Evolutionary conservation across 352 stramenopile genomes (phyloP).

Genomic region (Phytophthora foliorum): DNA sequence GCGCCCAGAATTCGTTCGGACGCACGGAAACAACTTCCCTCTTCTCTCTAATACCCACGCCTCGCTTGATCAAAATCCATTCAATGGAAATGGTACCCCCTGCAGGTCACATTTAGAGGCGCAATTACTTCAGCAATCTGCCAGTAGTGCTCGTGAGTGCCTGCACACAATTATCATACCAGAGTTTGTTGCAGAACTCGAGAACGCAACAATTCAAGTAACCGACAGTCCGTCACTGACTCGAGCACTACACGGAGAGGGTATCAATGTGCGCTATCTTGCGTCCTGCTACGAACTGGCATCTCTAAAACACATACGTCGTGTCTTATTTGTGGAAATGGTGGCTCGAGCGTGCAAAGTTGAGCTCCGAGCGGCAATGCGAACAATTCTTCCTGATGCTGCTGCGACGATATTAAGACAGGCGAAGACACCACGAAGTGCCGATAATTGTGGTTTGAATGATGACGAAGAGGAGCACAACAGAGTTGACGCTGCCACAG

Average conservation of each 20-base stretch:
- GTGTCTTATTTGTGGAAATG: constrained; percentile 66
- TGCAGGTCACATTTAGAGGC: constrained; percentile 33
- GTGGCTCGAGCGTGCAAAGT: constrained; percentile 68
- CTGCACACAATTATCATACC: constrained; percentile 55
- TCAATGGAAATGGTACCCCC: not conserved
- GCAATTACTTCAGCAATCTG: constrained; percentile 48
- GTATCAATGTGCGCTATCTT: constrained; percentile 70
- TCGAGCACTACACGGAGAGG: constrained; percentile 51
- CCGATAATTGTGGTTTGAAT: constrained; percentile 6
- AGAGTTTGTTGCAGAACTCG: constrained; percentile 54
- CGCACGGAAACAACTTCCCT: constrained; percentile 45
- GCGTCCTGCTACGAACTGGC: constrained; percentile 64
- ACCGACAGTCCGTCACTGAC: constrained; percentile 57
- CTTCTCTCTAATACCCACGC: constrained; percentile 48
- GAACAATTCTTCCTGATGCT: constrained; percentile 39
- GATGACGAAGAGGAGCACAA: constrained; percentile 6
- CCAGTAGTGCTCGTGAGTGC: constrained; percentile 47
- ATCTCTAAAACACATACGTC: constrained; percentile 52
- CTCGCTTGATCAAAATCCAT: not conserved
- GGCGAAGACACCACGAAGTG: constrained; percentile 7
- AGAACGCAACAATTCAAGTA: constrained; percentile 38
- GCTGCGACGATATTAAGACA: constrained; percentile 32
- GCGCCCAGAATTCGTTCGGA: constrained; percentile 62
- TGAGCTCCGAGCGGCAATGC: constrained; percentile 50
- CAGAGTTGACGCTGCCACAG: constrained; percentile 17